Evolutionary conservation across 2,329 filamentous ascomycete species (phyloP).

Genomic region (Colletotrichum salicis): DNA sequence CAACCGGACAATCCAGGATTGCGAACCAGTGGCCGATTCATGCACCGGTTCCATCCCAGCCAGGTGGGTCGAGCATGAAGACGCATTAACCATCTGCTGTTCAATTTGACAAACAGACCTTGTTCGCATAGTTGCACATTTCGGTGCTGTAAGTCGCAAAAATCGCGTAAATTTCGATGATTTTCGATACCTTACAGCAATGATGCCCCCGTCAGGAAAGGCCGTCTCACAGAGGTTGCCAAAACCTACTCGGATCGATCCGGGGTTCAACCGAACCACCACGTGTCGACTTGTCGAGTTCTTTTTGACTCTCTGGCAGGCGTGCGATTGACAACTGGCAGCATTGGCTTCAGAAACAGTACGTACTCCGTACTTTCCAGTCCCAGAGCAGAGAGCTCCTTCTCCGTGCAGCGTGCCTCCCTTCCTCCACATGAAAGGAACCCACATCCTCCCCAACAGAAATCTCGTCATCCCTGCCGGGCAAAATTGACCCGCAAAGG

Average conservation of each 20-base stretch:
- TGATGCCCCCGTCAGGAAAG: slow-evolving; percentile 8
- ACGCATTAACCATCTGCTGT: slow-evolving; percentile 12
- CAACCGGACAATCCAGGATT: background rate
- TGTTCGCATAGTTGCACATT: background rate
- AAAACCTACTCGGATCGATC: background rate
- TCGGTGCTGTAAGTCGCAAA: background rate
- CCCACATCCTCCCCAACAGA: slow-evolving; percentile 33
- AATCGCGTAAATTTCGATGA: slow-evolving; percentile 1
- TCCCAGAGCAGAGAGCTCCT: background rate
- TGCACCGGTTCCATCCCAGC: slow-evolving; percentile 14
- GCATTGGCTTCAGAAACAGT: background rate
- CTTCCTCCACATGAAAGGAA: background rate
- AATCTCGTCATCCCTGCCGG: slow-evolving; percentile 31
- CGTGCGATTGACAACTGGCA: slow-evolving; percentile 1
- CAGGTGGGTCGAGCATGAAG: slow-evolving; percentile 8
- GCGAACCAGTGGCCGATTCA: background rate
- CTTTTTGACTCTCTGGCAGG: background rate
- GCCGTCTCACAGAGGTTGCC: background rate
- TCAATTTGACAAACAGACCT: slow-evolving; percentile 3
- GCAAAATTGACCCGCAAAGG: slow-evolving; percentile 27
- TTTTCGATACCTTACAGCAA: slow-evolving; percentile 1
- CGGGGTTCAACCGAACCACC: slow-evolving; percentile 13
- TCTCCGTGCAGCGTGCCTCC: background rate
- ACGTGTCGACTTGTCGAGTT: background rate
- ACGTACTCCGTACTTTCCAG: slow-evolving; percentile 3